Base-by-base conservation (phyloP, 2,329 filamentous ascomycete species). In the Trichoderma hamatum region DNA sequence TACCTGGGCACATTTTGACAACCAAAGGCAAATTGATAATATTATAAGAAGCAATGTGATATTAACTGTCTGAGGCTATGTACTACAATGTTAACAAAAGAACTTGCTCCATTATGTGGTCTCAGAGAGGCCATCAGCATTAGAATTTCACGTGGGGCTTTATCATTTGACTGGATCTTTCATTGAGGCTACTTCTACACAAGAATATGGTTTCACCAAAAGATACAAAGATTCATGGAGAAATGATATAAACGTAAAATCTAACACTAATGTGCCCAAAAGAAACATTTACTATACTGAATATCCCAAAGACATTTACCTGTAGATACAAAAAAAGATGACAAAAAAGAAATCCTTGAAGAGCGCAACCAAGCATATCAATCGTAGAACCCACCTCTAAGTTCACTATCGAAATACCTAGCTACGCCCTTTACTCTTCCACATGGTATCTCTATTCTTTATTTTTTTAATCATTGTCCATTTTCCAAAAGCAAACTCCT, bases 361-460 rank as follows among this genome's bases (percentile, higher is more conserved):
- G 34, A 30, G n/a, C 19, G 2, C 26, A 30, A 1, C 26, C 16
- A 13, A 11, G 51, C 21, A 9, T 21, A 19, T 32, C 11, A 49
- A 32, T 24, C 19, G 34, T 11, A 34, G 52, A 66, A 49, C 63
- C 52, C 52, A 58, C 36, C 63, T 66, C 63, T 56, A 66, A 58
- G 52, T n/a, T 49, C 36, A 46, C 32, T 14, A 49, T 26, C 39
- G 28, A 34, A 39, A 14, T 28, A 2, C n/a, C 19, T 5, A 11
- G 36, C n/a, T 13, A 14, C 9, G 6, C 21, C 28, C 34, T 19
- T 19, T n/a, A 5, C 16, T n/a, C 6, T 13, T 32, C 19, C 14
- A 46, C n/a, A 24, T 24, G n/a, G n/a, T 49, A 32, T 62, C 9
- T 36, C 43, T 14, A 34, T 26, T 6, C 10, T 49, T 24, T 3